Conservation (phyloP, 1,284 basidiomycete genomes). For the Naganishia cerealis region DNA sequence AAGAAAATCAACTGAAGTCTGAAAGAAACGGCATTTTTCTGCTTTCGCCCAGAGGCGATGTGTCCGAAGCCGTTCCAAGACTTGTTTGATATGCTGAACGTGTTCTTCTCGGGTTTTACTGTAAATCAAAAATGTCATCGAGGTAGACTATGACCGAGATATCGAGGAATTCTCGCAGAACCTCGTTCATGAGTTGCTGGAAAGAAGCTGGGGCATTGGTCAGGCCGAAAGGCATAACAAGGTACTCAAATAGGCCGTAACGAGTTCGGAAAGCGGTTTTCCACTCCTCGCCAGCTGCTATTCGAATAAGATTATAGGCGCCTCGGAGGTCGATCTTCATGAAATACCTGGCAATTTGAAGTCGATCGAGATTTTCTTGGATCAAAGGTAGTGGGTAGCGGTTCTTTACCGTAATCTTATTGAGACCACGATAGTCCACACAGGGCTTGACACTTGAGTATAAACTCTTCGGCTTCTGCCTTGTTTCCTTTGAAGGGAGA, state of each 20-base stretch:
- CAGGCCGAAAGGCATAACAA: constrained; percentile 53
- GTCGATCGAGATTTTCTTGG: constrained; percentile 40
- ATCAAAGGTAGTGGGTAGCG: constrained; percentile 40
- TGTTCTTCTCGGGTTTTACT: constrained; percentile 46
- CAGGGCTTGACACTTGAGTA: constrained; percentile 42
- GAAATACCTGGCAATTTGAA: constrained; percentile 44
- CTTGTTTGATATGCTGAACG: constrained; percentile 36
- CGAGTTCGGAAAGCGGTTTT: constrained; percentile 54
- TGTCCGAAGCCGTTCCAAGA: constrained; percentile 51
- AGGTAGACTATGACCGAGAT: constrained; percentile 49
- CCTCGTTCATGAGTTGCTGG: constrained; percentile 47
- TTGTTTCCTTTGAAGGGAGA: constrained; percentile 1
- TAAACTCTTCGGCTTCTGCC: constrained; percentile 2
- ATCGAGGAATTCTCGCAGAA: constrained; percentile 47
- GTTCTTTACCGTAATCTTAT: constrained; percentile 41
- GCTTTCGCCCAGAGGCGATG: constrained; percentile 51
- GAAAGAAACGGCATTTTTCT: constrained; percentile 55
- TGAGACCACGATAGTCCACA: constrained; percentile 53
- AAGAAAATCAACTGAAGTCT: constrained; percentile 53
- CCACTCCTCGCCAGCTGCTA: constrained; percentile 44
- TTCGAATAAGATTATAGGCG: constrained; percentile 46
- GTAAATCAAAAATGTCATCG: constrained; percentile 53
- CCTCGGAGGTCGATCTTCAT: constrained; percentile 46
- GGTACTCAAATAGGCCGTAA: constrained; percentile 49
- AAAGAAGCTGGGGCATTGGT: constrained; percentile 53